These are phyloP conservation scores for Colletotrichum scovillei DNA, from an alignment of 2,329 filamentous ascomycete species.

Conservation along the genomic window DNA sequence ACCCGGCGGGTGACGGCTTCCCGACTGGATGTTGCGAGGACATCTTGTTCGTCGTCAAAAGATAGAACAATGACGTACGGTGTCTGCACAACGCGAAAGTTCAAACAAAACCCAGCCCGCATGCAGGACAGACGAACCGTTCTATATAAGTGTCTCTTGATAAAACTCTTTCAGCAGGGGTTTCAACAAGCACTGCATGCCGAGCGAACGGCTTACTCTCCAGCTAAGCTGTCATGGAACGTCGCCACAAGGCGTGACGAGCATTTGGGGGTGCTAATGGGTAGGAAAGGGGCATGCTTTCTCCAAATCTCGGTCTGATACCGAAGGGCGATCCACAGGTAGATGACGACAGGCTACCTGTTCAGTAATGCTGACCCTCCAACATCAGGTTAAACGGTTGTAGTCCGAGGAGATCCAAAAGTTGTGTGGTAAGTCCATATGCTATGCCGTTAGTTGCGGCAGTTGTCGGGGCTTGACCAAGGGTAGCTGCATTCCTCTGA, in stretches of 20 bases:
- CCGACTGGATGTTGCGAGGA: conserved; percentile 8
- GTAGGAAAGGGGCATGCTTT: neutral
- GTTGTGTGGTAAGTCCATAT: neutral
- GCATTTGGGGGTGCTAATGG: neutral
- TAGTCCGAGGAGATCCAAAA: neutral
- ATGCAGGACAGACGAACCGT: neutral
- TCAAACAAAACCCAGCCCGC: neutral
- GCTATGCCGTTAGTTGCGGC: neutral
- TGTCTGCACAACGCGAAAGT: neutral
- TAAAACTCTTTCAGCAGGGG: conserved; percentile 1
- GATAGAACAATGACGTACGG: neutral
- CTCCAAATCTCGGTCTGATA: conserved; percentile 16
- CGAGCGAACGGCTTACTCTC: neutral
- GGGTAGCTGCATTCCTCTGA: neutral
- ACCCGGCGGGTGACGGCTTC: conserved; percentile 14
- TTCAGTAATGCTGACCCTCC: neutral
- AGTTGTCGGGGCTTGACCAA: neutral
- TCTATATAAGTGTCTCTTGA: neutral
- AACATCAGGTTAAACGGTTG: neutral
- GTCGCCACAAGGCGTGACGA: neutral
- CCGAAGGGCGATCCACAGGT: neutral
- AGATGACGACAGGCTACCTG: neutral
- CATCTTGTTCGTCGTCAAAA: conserved; percentile 4
- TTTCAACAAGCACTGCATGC: neutral
- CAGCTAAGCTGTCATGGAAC: neutral